Percentiles rank a stretch among this genome's conserved stretches.
phyloP scores from a whole-genome alignment of 2,329 filamentous ascomycete species.

The Penicillium sp. region DNA sequence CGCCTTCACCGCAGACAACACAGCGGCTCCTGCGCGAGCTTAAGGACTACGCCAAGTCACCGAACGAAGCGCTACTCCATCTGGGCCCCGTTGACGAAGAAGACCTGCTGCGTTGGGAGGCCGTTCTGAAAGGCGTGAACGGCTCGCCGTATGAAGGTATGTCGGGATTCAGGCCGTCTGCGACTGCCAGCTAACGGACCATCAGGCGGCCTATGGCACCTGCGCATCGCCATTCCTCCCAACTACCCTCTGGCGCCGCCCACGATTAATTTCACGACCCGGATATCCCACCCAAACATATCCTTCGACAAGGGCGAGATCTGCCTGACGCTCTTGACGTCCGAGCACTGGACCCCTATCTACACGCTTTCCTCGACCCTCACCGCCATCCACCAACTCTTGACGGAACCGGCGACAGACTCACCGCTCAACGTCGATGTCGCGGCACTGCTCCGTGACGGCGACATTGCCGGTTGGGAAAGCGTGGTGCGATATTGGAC shows the following conservation, averaged over 20 bases:
- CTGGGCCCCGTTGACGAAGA: slow-evolving; percentile 58
- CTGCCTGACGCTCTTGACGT: slow-evolving; percentile 80
- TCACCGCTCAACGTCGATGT: slow-evolving; percentile 51
- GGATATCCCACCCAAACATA: slow-evolving; percentile 81
- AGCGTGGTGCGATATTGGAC: slow-evolving; percentile 50
- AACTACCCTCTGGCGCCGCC: slow-evolving; percentile 80
- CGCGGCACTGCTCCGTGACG: slow-evolving; percentile 45
- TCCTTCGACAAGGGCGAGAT: slow-evolving; percentile 77
- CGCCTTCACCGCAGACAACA: slow-evolving; percentile 39
- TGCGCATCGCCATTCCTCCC: slow-evolving; percentile 71
- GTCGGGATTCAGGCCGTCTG: neutral
- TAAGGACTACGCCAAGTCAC: slow-evolving; percentile 55
- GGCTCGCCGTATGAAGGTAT: slow-evolving; percentile 61
- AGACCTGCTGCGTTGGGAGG: slow-evolving; percentile 59
- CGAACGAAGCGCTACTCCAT: slow-evolving; percentile 56
- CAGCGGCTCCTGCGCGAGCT: slow-evolving; percentile 63
- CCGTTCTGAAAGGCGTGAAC: slow-evolving; percentile 58
- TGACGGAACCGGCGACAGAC: slow-evolving; percentile 47
- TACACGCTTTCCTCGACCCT: slow-evolving; percentile 66
- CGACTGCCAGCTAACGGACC: neutral
- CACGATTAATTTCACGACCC: slow-evolving; percentile 75
- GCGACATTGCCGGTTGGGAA: slow-evolving; percentile 46
- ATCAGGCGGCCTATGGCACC: slow-evolving; percentile 73
- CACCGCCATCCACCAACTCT: slow-evolving; percentile 47
- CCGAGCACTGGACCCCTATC: slow-evolving; percentile 74